A percentile compares a stretch with the other conserved stretches of the same genome.
Conservation (phyloP, 1,284 basidiomycete species). For the Puccinia coronata region DNA sequence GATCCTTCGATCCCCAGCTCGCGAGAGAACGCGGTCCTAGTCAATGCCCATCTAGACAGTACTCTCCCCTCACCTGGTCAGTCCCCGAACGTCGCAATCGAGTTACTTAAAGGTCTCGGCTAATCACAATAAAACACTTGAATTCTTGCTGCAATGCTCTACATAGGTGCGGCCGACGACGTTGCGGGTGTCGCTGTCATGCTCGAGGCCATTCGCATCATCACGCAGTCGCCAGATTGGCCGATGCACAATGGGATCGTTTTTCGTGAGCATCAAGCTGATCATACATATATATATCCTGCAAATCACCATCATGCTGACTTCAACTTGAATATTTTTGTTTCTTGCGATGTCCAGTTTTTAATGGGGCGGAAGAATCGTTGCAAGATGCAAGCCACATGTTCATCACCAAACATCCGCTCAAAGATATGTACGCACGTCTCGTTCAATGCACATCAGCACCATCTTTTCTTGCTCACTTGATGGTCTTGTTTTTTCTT, state of each 20-base stretch:
- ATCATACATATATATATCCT: no score
- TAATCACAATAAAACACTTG: conserved; percentile 53
- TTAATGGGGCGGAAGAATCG: conserved; percentile 90
- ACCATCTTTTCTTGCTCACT: not conserved
- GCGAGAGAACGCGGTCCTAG: conserved; percentile 78
- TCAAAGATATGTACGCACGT: conserved; percentile 15
- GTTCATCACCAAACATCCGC: conserved; percentile 41
- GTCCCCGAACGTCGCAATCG: not conserved
- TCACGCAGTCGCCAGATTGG: conserved; percentile 73
- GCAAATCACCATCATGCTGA: not conserved
- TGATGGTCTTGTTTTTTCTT: conserved; percentile 31
- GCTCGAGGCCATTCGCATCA: conserved; percentile 81
- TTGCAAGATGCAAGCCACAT: conserved; percentile 52
- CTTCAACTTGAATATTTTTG: not conserved
- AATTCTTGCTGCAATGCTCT: conserved; percentile 62
- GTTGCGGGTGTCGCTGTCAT: conserved; percentile 72
- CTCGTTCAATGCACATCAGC: not conserved
- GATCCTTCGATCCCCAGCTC: conserved; percentile 69
- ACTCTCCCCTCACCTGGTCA: conserved; percentile 63
- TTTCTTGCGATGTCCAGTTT: conserved; percentile 65
- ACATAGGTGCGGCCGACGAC: conserved; percentile 77
- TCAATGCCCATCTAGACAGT: conserved; percentile 85
- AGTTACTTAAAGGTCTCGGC: not conserved
- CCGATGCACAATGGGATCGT: conserved; percentile 77
- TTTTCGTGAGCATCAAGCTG: conserved; percentile 67